A percentile compares a stretch with the other conserved stretches of the same genome.
phyloP scores from a whole-genome alignment of 2,329 filamentous ascomycete species.

The Drechslerella stenobrocha region DNA sequence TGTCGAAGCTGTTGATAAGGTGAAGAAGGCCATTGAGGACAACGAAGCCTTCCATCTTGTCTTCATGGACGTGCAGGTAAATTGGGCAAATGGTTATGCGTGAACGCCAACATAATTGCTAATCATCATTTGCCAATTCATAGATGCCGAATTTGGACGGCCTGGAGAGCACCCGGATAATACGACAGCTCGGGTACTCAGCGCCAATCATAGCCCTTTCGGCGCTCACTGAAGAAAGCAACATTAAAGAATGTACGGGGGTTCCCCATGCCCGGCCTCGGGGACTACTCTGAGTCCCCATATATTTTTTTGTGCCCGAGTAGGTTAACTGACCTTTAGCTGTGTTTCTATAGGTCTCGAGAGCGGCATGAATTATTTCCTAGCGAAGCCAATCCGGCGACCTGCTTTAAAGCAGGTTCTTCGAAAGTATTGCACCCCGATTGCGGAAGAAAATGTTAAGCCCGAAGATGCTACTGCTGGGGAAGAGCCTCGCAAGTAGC shows the following conservation, averaged over 20 bases:
- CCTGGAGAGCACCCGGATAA: slow-evolving; percentile 79
- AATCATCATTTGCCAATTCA: not conserved
- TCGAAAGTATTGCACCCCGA: slow-evolving; percentile 50
- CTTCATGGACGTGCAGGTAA: slow-evolving; percentile 81
- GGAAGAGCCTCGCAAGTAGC: not conserved
- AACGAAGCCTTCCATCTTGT: slow-evolving; percentile 78
- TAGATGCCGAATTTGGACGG: slow-evolving; percentile 88
- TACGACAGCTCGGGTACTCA: slow-evolving; percentile 81
- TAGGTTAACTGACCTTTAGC: not conserved
- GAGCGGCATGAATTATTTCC: slow-evolving; percentile 88
- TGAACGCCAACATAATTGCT: not conserved
- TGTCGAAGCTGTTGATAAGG: slow-evolving; percentile 82
- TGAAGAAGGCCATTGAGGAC: slow-evolving; percentile 79
- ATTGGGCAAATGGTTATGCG: not conserved
- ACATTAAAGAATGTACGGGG: slow-evolving; percentile 71
- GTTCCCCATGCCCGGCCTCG: not conserved
- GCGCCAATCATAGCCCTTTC: slow-evolving; percentile 88
- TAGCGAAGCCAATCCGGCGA: slow-evolving; percentile 63
- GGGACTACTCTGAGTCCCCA: not conserved
- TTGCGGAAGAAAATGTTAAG: slow-evolving; percentile 47
- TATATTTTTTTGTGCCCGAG: not conserved
- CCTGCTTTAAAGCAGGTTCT: slow-evolving; percentile 51
- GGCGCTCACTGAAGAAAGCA: slow-evolving; percentile 86
- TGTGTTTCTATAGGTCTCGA: slow-evolving; percentile 62
- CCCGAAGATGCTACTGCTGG: slow-evolving; percentile 9